These are phyloP conservation scores for Umbilicus rupestris DNA, from an alignment of 164 flowering plant genomes.

Conservation along the genomic window DNA sequence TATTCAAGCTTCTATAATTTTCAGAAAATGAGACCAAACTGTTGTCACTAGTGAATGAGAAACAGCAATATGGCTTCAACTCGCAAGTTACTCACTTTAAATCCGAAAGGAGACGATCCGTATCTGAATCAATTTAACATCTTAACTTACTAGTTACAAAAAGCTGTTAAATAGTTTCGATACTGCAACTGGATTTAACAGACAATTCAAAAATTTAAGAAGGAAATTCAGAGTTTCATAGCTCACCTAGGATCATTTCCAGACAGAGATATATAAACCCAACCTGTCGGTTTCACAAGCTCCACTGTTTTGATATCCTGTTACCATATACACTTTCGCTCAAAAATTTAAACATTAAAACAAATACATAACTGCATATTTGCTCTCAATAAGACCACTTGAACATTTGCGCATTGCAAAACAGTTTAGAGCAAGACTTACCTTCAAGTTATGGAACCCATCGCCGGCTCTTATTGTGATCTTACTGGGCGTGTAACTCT, in stretches of 20 bases:
- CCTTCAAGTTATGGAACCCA: conserved; percentile 96
- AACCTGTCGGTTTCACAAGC: conserved; percentile 78
- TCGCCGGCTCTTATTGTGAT: conserved; percentile 76
- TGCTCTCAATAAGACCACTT: background rate
- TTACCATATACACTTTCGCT: background rate
- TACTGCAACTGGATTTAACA: background rate
- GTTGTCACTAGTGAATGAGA: too few species aligned
- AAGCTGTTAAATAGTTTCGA: background rate
- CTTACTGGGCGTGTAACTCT: conserved; percentile 78
- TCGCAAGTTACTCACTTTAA: background rate
- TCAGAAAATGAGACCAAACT: background rate
- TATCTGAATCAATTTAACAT: background rate
- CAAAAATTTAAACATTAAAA: background rate
- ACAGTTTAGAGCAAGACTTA: conserved; percentile 10
- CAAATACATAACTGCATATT: background rate
- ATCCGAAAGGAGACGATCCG: background rate
- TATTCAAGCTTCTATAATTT: background rate
- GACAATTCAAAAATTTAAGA: background rate
- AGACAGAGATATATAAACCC: conserved; percentile 74
- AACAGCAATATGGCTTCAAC: background rate
- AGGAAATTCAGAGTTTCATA: background rate
- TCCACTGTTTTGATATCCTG: conserved; percentile 88
- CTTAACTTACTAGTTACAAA: background rate
- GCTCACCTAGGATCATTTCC: conserved; percentile 88
- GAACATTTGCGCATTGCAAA: background rate